Conservation (phyloP, 192 early-diverging fungal species). For the Jimgerdemannia flammicorona region DNA sequence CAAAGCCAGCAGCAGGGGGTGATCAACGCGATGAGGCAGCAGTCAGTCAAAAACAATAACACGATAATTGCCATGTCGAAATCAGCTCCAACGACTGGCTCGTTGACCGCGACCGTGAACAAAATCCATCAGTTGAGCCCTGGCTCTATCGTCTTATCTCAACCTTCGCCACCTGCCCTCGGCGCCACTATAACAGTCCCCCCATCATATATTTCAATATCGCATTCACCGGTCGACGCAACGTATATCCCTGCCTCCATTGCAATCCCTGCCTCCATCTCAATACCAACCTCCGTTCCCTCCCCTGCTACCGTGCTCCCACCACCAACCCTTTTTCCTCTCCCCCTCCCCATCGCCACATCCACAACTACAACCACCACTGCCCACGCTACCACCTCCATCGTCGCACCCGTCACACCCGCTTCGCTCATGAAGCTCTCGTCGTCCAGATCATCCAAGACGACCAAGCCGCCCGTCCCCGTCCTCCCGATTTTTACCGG, state of each 20-base stretch:
- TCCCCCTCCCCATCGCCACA: slow-evolving; percentile 10
- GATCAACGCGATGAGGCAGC: not conserved
- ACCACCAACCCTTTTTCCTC: slow-evolving; percentile 2
- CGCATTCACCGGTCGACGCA: not conserved
- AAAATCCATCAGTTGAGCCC: not conserved
- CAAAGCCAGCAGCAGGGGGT: not conserved
- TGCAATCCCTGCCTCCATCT: not conserved
- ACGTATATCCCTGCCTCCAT: not conserved
- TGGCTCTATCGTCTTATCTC: not conserved
- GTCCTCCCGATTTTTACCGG: not conserved
- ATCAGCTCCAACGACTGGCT: not conserved
- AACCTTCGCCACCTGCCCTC: not conserved
- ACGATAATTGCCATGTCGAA: not conserved
- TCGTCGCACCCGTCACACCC: slow-evolving; percentile 54
- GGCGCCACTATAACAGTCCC: not conserved
- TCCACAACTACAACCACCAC: not conserved
- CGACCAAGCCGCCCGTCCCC: slow-evolving; percentile 1
- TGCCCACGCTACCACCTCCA: slow-evolving; percentile 19
- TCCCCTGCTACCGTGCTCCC: slow-evolving; percentile 8
- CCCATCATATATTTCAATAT: not conserved
- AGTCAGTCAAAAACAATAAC: not conserved
- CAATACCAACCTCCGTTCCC: not conserved
- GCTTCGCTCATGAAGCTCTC: slow-evolving; percentile 56
- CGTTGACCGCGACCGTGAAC: not conserved
- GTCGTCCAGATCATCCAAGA: slow-evolving; percentile 13